Conservation (phyloP, 768 basidiomycete genomes). For the Tricholoma hemisulphureum region DNA sequence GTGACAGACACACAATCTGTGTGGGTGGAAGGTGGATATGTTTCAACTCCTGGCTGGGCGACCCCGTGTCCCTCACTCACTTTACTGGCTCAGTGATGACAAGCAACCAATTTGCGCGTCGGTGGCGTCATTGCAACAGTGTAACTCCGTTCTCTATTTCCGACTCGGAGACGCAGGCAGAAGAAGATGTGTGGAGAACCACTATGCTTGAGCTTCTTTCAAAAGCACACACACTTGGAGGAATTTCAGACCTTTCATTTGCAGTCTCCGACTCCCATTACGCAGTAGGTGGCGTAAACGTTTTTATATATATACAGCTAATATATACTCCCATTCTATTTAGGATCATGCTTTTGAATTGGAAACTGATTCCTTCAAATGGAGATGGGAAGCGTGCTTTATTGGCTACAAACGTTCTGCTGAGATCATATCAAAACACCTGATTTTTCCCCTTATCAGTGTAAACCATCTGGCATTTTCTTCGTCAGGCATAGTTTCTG, state of each 20-base stretch:
- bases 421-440: conserved; percentile 73
- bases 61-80: conserved; percentile 11
- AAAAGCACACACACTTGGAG: conserved; percentile 61
- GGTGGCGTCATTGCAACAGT: conserved; percentile 66
- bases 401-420: conserved; percentile 64
- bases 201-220: conserved; percentile 53
- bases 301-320: conserved; percentile 10
- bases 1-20: conserved; percentile 73
- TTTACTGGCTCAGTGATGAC: conserved; percentile 38
- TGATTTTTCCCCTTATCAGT: conserved; percentile 75
- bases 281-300: conserved; percentile 43
- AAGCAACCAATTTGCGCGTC: conserved; percentile 58
- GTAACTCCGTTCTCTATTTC: conserved; percentile 28
- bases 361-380: conserved; percentile 60
- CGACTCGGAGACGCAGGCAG: conserved; percentile 26
- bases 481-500: conserved; percentile 54
- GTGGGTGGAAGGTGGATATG: conserved; percentile 66
- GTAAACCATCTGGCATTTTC: conserved; percentile 66
- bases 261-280: conserved; percentile 58
- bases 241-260: conserved; percentile 54
- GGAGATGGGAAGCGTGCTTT: conserved; percentile 76
- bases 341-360: conserved; percentile 70
- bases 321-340: too few relatives aligned
- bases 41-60: conserved; percentile 3
- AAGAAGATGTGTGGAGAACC: conserved; percentile 64